Base-by-base conservation (phyloP, 2,329 filamentous ascomycete species). In the Pseudogymnoascus sp. region DNA sequence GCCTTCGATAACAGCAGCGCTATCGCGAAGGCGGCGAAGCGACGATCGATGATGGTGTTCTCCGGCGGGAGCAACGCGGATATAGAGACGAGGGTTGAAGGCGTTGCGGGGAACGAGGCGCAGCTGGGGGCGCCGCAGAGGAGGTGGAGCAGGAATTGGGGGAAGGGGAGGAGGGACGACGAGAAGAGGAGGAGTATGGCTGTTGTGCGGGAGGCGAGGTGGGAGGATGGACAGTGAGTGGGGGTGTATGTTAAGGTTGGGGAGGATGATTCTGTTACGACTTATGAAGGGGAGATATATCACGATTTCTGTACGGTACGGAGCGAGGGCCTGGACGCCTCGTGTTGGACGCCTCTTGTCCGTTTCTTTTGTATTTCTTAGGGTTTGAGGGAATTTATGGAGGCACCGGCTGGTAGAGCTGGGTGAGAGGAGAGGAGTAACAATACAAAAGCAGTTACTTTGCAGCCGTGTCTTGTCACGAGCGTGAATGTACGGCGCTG, bases 101-200 rank as follows among this genome's bases (percentile, higher is more conserved):
- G 19, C 1, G 19, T 2, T 33, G n/a, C 19, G 1, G 59, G 38
- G 33, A 60, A 41, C 6, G 59, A 37, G 19, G 1, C 22, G 19
- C 43, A 14, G 43, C 5, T 26, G 14, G 38, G 33, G 2, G 37
- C 4, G 10, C 33, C 31, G 3, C 33, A 41, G 19, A 60, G 38
- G 59, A 60, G 59, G 35, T 60, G 59, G 59, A 41, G 59, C 14
- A 60, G 59, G 33, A 41, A 38, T 8, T 38, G 59, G 35, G 59
- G 59, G 6, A 60, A 60, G 33, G 33, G 37, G 3, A 26, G 7
- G 19, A 60, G 59, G 38, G 59, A 24, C 1, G 59, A 38, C 16
- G 50, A 56, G 4, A 60, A 60, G 26, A 40, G 59, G 59, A 60
- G 59, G 59, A 60, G 59, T 14, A 60, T 60, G 59, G 59, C 59